phyloP scores from a whole-genome alignment of 2,329 filamentous ascomycete species.

The Capronia epimyces region DNA sequence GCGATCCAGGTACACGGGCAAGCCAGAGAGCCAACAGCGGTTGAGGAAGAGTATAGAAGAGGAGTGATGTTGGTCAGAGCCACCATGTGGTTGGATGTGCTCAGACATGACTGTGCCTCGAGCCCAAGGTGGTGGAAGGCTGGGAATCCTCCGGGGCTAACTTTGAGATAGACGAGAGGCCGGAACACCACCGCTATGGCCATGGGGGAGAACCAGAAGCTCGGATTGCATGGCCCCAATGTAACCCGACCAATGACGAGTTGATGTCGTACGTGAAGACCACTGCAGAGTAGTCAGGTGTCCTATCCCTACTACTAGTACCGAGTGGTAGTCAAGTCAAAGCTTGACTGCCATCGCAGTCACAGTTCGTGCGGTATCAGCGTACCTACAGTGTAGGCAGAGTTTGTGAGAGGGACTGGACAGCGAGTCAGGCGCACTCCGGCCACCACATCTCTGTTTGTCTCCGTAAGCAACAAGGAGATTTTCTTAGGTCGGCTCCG shows the following conservation, averaged over 20 bases:
- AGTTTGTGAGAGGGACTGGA: too few relatives aligned
- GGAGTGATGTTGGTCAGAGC: slow-evolving; percentile 8
- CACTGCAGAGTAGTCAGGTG: not conserved
- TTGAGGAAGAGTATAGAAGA: slow-evolving; percentile 16
- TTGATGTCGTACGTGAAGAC: not conserved
- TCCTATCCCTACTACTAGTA: not conserved
- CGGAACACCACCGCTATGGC: slow-evolving; percentile 10
- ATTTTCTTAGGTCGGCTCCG: too few relatives aligned
- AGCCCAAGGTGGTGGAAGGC: slow-evolving; percentile 70
- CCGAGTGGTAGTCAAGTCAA: too few relatives aligned
- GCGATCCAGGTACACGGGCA: not conserved
- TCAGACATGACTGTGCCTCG: slow-evolving; percentile 30
- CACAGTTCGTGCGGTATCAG: too few relatives aligned
- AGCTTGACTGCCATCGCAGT: too few relatives aligned
- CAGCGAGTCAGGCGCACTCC: too few relatives aligned
- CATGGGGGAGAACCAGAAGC: slow-evolving; percentile 3
- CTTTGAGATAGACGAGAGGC: slow-evolving; percentile 11
- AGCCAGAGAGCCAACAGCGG: slow-evolving; percentile 6
- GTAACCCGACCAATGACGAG: slow-evolving; percentile 3
- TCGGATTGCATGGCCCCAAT: slow-evolving; percentile 1
- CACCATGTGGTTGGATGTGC: slow-evolving; percentile 14
- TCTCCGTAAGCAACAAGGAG: too few relatives aligned
- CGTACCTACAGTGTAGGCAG: too few relatives aligned
- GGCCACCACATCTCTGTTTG: too few relatives aligned
- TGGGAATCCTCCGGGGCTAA: slow-evolving; percentile 5